Conservation (phyloP, 2,329 filamentous ascomycete genomes). For the Diaporthe australafricana region DNA sequence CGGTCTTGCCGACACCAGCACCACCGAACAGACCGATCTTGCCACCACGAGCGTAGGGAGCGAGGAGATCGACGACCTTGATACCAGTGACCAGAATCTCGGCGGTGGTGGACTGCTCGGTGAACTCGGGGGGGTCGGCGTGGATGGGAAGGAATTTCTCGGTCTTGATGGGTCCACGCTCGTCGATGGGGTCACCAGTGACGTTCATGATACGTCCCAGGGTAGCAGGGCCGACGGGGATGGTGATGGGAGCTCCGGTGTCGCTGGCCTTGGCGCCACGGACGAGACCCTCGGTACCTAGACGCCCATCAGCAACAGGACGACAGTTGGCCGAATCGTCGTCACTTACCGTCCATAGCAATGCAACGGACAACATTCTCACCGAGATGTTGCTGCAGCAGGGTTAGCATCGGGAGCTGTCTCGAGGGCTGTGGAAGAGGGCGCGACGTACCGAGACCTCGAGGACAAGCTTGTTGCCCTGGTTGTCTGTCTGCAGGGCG, state of each 20-base stretch:
- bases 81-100: constrained; percentile 99
- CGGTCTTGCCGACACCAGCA: constrained; percentile 99
- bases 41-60: constrained; percentile 99
- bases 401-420: constrained; percentile 49
- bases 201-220: constrained; percentile 99
- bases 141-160: constrained; percentile 91
- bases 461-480: constrained; percentile 92
- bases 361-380: constrained; percentile 99
- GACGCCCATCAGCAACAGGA: constrained; percentile 37
- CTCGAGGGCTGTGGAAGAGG: constrained; percentile 12
- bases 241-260: constrained; percentile 94
- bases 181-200: constrained; percentile 99
- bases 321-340: background rate
- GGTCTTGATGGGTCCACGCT: constrained; percentile 97
- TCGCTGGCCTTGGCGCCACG: constrained; percentile 88
- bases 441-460: constrained; percentile 85
- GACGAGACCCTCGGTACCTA: constrained; percentile 99
- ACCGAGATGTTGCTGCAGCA: constrained; percentile 92
- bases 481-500: constrained; percentile 91
- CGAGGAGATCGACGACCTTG: constrained; percentile 99
- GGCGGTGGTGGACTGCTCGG: constrained; percentile 94
- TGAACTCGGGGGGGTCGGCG: constrained; percentile 91
- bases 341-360: constrained; percentile 97
- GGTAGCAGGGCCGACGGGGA: constrained; percentile 92
- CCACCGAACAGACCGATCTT: constrained; percentile 99